Conservation (phyloP, 495 filamentous ascomycete genomes). For the Beverwykella pulmonaria region DNA sequence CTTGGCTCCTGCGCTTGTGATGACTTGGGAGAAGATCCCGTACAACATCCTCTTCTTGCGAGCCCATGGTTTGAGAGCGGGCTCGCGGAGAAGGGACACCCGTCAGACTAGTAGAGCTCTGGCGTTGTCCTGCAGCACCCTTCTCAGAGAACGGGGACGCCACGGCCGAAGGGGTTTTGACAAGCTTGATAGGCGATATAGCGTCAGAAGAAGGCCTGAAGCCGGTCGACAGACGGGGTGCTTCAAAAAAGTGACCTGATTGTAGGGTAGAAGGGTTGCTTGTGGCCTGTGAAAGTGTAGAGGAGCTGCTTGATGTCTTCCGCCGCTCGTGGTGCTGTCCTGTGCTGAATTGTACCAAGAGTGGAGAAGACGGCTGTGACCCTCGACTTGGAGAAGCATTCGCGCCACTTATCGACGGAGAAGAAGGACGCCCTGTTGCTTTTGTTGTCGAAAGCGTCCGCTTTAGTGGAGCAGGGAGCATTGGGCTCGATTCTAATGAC, state of each 20-base stretch:
- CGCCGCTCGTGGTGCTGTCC: slow-evolving; percentile 71
- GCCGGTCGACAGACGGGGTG: slow-evolving; percentile 61
- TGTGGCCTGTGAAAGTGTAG: slow-evolving; percentile 78
- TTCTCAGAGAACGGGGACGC: slow-evolving; percentile 56
- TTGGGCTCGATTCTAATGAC: slow-evolving; percentile 81
- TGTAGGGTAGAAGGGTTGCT: slow-evolving; percentile 62
- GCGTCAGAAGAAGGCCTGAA: slow-evolving; percentile 67
- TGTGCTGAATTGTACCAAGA: slow-evolving; percentile 89
- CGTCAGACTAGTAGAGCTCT: slow-evolving; percentile 37
- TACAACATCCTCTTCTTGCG: slow-evolving; percentile 82
- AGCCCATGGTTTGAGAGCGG: slow-evolving; percentile 90
- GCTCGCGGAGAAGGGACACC: slow-evolving; percentile 61
- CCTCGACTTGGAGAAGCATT: slow-evolving; percentile 83
- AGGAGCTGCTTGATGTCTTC: slow-evolving; percentile 86
- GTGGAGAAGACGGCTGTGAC: slow-evolving; percentile 92
- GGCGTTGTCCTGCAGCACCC: slow-evolving; percentile 53
- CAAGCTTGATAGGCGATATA: slow-evolving; percentile 76
- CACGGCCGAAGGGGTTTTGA: slow-evolving; percentile 57
- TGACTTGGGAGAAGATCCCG: slow-evolving; percentile 73
- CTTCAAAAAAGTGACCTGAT: slow-evolving; percentile 73
- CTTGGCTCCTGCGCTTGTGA: slow-evolving; percentile 87
- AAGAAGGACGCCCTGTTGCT: slow-evolving; percentile 76
- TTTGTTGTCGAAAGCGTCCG: slow-evolving; percentile 77
- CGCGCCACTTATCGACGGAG: slow-evolving; percentile 78
- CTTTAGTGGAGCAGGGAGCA: slow-evolving; percentile 78